Conservation (phyloP, 116 monocot species). For the Thalassia testudinum region DNA sequence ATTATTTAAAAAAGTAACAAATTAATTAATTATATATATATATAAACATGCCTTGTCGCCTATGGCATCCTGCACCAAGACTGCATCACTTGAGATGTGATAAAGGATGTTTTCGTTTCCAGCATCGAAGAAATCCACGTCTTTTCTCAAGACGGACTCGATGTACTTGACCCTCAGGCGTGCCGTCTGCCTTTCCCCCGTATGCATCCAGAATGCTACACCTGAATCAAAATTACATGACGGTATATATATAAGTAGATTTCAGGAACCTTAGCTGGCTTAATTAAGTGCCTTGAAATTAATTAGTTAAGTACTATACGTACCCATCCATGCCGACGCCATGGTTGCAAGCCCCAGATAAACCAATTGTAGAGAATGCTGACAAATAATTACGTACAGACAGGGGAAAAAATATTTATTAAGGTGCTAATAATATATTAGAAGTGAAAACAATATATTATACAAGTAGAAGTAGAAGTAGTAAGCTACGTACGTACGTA, state of each 20-base stretch:
- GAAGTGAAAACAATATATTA: too few relatives aligned
- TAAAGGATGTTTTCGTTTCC: slow-evolving; percentile 21
- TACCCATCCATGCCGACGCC: slow-evolving; percentile 43
- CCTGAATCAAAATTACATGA: too few relatives aligned
- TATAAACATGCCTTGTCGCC: slow-evolving; percentile 21
- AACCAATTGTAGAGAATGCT: slow-evolving; percentile 34
- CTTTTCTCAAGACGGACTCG: slow-evolving; percentile 41
- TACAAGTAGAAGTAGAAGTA: too few relatives aligned
- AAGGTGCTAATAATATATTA: too few relatives aligned
- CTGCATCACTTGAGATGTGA: slow-evolving; percentile 85
- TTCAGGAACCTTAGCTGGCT: too few relatives aligned
- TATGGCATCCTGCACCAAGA: slow-evolving; percentile 68
- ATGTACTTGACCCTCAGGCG: slow-evolving; percentile 59
- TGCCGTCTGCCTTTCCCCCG: slow-evolving; percentile 83
- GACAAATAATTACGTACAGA: slow-evolving; percentile 8
- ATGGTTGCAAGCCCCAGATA: slow-evolving; percentile 26
- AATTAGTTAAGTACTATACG: too few relatives aligned
- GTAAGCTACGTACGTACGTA: too few relatives aligned
- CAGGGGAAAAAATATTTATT: background rate
- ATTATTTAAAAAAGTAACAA: too few relatives aligned
- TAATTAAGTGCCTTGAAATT: too few relatives aligned
- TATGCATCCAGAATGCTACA: slow-evolving; percentile 97
- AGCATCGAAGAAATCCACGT: slow-evolving; percentile 20
- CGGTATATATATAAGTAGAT: too few relatives aligned
- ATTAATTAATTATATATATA: too few relatives aligned